These are phyloP conservation scores for Cylindrotheca closterium DNA, from an alignment of 108 stramenopile species.

Conservation along the genomic window DNA sequence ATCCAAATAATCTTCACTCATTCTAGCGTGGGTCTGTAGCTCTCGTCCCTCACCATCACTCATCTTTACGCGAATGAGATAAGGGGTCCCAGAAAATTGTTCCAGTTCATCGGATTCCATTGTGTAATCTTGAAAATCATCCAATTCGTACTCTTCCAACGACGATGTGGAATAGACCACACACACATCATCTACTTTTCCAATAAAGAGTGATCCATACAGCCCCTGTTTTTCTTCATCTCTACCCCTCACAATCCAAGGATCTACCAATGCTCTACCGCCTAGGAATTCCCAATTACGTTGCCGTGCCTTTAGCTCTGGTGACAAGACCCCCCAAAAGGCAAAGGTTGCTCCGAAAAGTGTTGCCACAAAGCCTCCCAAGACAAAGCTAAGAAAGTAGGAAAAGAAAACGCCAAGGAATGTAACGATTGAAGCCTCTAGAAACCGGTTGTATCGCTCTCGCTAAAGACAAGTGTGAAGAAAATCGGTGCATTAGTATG, in stretches of 20 bases:
- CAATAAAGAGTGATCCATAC: slow-evolving; percentile 71
- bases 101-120: slow-evolving; percentile 72
- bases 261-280: slow-evolving; percentile 75
- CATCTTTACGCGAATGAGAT: slow-evolving; percentile 57
- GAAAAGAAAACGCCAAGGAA: slow-evolving; percentile 69
- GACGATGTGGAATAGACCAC: slow-evolving; percentile 68
- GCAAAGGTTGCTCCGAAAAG: slow-evolving; percentile 59
- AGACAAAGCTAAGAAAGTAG: slow-evolving; percentile 75
- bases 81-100: slow-evolving; percentile 61
- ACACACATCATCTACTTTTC: slow-evolving; percentile 57
- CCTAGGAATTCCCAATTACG: slow-evolving; percentile 81
- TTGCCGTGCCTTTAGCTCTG: slow-evolving; percentile 73
- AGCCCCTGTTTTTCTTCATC: slow-evolving; percentile 54
- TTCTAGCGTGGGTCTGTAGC: slow-evolving; percentile 74
- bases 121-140: slow-evolving; percentile 72
- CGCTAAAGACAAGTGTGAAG: slow-evolving; percentile 8
- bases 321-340: slow-evolving; percentile 74
- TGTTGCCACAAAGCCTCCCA: slow-evolving; percentile 73
- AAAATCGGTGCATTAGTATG: not conserved
- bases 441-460: slow-evolving; percentile 60
- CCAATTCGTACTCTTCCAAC: slow-evolving; percentile 64
- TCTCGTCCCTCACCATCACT: slow-evolving; percentile 48
- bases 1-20: slow-evolving; percentile 76
- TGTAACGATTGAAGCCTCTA: slow-evolving; percentile 62
- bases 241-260: slow-evolving; percentile 52